These are phyloP conservation scores for Amaranthus palmeri DNA, from an alignment of 148 eudicot genomes.

Conservation along the genomic window DNA sequence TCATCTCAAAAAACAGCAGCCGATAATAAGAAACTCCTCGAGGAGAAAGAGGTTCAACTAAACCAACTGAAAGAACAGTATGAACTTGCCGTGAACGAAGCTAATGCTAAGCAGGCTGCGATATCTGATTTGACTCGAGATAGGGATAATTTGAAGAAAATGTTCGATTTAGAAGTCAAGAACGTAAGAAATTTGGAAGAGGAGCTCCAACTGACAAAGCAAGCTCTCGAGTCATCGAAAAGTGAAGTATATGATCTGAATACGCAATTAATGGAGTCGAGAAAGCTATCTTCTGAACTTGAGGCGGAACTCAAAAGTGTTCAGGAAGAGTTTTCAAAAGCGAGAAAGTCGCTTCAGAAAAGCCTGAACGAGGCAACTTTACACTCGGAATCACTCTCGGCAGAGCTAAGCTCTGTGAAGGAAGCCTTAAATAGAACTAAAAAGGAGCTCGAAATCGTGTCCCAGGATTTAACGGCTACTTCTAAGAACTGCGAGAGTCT, in stretches of 20 bases:
- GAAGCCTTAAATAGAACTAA: slow-evolving; percentile 37
- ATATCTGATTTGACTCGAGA: slow-evolving; percentile 54
- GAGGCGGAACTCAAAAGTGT: slow-evolving; percentile 45
- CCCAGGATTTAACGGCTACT: slow-evolving; percentile 37
- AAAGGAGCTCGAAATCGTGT: slow-evolving; percentile 35
- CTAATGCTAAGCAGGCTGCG: slow-evolving; percentile 32
- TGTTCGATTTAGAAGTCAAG: slow-evolving; percentile 40
- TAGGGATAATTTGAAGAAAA: slow-evolving; percentile 41
- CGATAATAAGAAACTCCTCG: slow-evolving; percentile 49
- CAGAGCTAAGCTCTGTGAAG: slow-evolving; percentile 45
- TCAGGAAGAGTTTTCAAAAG: slow-evolving; percentile 40
- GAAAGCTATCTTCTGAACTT: slow-evolving; percentile 40
- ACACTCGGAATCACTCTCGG: slow-evolving; percentile 32
- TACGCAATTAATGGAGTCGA: slow-evolving; percentile 35
- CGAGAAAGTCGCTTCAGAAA: slow-evolving; percentile 32
- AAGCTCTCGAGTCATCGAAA: slow-evolving; percentile 45
- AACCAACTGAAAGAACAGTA: slow-evolving; percentile 45
- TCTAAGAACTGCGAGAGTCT: slow-evolving; percentile 34
- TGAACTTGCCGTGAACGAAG: slow-evolving; percentile 30
- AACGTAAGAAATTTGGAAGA: slow-evolving; percentile 38
- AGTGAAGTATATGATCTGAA: slow-evolving; percentile 48
- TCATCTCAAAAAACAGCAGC: slow-evolving; percentile 44
- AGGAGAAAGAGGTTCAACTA: slow-evolving; percentile 41
- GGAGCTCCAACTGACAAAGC: slow-evolving; percentile 45
- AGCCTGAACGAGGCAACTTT: slow-evolving; percentile 45